Conservation (phyloP, 352 stramenopile species). For the Globisporangium okanoganense region DNA sequence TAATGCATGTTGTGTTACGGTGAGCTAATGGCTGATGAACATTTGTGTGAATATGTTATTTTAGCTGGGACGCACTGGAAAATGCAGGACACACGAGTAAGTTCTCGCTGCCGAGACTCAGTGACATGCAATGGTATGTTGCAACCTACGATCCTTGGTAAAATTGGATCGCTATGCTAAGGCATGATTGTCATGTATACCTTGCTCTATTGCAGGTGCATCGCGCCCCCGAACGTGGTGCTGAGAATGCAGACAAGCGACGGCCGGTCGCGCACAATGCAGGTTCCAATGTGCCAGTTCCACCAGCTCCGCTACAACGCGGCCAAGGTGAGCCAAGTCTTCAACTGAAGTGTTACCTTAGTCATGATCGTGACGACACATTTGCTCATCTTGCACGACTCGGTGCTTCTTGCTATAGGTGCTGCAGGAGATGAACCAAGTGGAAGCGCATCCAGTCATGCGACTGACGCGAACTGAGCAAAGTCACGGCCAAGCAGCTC, state of each 20-base stretch:
- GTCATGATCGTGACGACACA: not conserved
- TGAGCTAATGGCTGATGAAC: not conserved
- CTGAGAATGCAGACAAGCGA: conserved; percentile 56
- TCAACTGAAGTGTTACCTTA: not conserved
- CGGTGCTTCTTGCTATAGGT: conserved; percentile 23
- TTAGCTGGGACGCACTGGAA: conserved; percentile 30
- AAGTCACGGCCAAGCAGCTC: not conserved
- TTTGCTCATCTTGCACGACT: not conserved
- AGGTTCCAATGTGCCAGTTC: conserved; percentile 59
- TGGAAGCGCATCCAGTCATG: conserved; percentile 78
- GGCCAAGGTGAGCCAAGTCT: conserved; percentile 30
- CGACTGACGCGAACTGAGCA: conserved; percentile 49
- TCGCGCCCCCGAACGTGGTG: conserved; percentile 22
- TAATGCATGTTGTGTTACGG: not conserved
- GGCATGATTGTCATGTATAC: not conserved
- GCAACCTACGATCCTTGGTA: not conserved
- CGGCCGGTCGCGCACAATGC: conserved; percentile 33
- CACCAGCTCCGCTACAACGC: conserved; percentile 73
- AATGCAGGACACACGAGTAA: not conserved
- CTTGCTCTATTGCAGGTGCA: conserved; percentile 8
- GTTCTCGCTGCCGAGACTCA: conserved; percentile 33
- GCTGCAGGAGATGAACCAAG: conserved; percentile 71
- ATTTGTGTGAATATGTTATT: no score
- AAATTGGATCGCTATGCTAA: not conserved
- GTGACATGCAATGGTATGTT: conserved; percentile 30